Base-by-base conservation (phyloP, 2,329 filamentous ascomycete genomes). In the Ploettnerulaceae sp. region DNA sequence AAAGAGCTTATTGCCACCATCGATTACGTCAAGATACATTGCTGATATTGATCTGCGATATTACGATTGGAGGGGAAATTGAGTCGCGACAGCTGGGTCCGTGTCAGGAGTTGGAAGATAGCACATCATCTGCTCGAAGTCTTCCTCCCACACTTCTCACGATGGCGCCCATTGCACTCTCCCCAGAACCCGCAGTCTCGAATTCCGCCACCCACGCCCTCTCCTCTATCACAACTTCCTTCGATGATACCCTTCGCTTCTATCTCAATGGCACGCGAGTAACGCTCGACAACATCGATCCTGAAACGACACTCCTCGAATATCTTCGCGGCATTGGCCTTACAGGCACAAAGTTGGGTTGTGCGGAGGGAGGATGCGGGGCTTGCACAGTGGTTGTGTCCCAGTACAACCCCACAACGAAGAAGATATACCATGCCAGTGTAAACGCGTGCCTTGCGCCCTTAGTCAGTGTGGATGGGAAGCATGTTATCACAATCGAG, bases 401-500 rank as follows among this genome's bases (percentile, higher is more conserved):
- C 53, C 90, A 97, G 66, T 84, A 84, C 63, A 97, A 97, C 62
- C 89, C 89, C 1, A 65, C 62, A 3, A 96, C 90, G 5, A 87
- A 87, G 61, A 79, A 86, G 64, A 87, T 97, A 58, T 97, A 97
- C 63, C 91, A 98, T 72, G 93, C 93, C 47, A 94, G 88, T 44
- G 88, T 97, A 49, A 98, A 98, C 65, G 93, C 93, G 32, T 98
- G 93, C 65, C 74, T 98, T 42, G 91, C 93, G 8, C 93, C 93
- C 5, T 75, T 98, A 36, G 86, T 89, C 56, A 95, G 89, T 60
- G 79, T 97, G 33, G 93, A 97, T 65, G 93, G 93, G 34, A 98
- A 98, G 66, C 93, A 98, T 76, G 89, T 97, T 61, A 90, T 98
- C 63, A 98, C 93, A 3, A 84, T 98, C 31, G 93, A 98, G 68